These are phyloP conservation scores for Staphylotrichum longicolle DNA, from an alignment of 495 filamentous ascomycete genomes.

Conservation along the genomic window DNA sequence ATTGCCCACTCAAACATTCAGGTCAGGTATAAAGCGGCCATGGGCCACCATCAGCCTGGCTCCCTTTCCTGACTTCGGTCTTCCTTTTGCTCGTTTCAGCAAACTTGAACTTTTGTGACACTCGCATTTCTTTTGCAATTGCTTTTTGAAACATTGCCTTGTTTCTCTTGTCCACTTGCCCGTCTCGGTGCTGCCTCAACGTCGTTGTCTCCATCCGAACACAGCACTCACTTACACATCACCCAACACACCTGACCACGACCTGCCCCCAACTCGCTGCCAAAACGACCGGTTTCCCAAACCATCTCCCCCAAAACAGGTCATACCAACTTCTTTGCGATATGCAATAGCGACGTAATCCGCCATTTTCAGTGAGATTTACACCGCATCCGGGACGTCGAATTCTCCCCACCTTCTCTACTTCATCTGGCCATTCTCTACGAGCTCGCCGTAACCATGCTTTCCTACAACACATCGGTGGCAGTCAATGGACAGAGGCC, in stretches of 20 bases:
- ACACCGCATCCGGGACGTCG: not conserved
- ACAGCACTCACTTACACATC: not conserved
- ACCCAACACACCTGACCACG: not conserved
- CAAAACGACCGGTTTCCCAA: too few relatives aligned
- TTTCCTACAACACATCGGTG: constrained; percentile 44
- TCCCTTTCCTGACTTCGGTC: constrained; percentile 1
- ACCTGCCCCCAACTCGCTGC: not conserved
- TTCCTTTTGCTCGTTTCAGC: constrained; percentile 16
- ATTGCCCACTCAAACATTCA: constrained; percentile 21
- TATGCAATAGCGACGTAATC: constrained; percentile 21
- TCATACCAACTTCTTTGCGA: not conserved
- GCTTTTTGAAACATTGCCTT: not conserved
- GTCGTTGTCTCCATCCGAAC: not conserved
- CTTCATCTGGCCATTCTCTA: not conserved
- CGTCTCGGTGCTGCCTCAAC: not conserved
- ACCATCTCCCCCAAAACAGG: too few relatives aligned
- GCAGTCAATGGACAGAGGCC: constrained; percentile 38
- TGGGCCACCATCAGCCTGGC: constrained; percentile 26
- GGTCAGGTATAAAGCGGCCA: constrained; percentile 23
- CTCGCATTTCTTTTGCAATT: not conserved
- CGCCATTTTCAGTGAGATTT: not conserved
- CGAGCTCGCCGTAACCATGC: constrained; percentile 31
- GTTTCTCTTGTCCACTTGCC: not conserved
- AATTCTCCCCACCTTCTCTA: constrained; percentile 1
- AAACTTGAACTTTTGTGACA: not conserved